Conservation (phyloP, 2,329 filamentous ascomycete species). For the Trichothecium roseum region DNA sequence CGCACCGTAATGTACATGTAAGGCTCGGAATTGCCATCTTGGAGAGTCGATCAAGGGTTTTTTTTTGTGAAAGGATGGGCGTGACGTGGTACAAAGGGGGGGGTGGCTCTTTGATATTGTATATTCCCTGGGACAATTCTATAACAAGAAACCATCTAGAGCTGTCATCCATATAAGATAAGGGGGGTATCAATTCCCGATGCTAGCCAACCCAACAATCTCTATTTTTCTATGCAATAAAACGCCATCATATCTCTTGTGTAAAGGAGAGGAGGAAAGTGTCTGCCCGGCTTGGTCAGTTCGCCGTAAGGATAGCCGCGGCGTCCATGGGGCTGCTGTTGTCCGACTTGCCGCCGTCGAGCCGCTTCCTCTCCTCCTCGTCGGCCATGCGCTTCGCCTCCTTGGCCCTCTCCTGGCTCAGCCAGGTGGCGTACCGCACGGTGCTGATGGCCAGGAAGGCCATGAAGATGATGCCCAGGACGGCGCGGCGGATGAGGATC, state of each 20-base stretch:
- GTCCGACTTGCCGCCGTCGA: conserved; percentile 34
- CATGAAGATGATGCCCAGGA: conserved; percentile 57
- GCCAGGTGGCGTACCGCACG: conserved; percentile 49
- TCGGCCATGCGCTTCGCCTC: conserved; percentile 32
- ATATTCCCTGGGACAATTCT: background rate
- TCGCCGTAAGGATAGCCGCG: conserved; percentile 47
- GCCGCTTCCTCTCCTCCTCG: conserved; percentile 31
- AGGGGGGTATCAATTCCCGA: conserved; percentile 2
- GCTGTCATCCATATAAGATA: conserved; percentile 1
- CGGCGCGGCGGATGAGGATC: conserved; percentile 60
- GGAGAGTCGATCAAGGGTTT: too few species aligned
- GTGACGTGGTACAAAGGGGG: too few species aligned
- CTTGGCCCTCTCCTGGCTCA: conserved; percentile 37
- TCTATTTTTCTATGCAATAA: background rate
- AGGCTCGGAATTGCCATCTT: too few species aligned
- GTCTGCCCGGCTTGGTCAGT: conserved; percentile 20
- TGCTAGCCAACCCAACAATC: background rate
- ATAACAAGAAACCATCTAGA: background rate
- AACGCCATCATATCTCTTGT: too few species aligned
- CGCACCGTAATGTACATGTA: too few species aligned
- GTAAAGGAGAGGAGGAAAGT: too few species aligned
- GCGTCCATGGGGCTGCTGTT: conserved; percentile 38
- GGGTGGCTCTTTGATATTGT: too few species aligned
- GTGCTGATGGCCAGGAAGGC: conserved; percentile 48
- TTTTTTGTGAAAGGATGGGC: too few species aligned